phyloP scores from a whole-genome alignment of 2,329 filamentous ascomycete species.

The Calonectria hawksworthii region DNA sequence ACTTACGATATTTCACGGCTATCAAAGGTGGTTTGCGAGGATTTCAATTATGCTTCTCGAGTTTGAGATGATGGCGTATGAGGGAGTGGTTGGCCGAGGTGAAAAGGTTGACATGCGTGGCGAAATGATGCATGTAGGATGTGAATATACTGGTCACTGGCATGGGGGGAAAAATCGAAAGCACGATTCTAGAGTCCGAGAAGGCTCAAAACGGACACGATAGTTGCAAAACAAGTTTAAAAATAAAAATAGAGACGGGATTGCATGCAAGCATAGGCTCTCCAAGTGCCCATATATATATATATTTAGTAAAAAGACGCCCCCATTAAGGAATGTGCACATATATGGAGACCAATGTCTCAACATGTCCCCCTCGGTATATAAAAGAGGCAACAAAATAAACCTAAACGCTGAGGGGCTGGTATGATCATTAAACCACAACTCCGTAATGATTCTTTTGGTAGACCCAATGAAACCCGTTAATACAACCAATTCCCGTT shows the following conservation, averaged over 20 bases:
- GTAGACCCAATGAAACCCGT: conserved; percentile 41
- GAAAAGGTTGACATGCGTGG: neutral
- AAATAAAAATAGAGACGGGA: neutral
- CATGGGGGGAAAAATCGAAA: no score
- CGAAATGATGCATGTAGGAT: neutral
- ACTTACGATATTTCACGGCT: neutral
- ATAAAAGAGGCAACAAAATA: conserved; percentile 25
- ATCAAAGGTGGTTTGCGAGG: neutral
- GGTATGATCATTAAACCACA: conserved; percentile 39
- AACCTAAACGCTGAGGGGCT: conserved; percentile 44
- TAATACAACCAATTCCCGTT: conserved; percentile 34
- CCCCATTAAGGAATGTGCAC: conserved; percentile 33
- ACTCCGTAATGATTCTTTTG: conserved; percentile 45
- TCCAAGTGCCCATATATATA: neutral
- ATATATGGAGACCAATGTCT: conserved; percentile 18
- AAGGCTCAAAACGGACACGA: neutral
- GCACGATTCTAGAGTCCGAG: neutral
- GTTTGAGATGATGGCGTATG: neutral
- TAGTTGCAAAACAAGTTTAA: neutral
- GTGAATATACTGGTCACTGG: no score
- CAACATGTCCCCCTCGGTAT: conserved; percentile 23
- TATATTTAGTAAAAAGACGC: neutral
- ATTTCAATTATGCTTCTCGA: neutral
- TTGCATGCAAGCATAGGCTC: neutral
- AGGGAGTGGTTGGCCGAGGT: neutral